Conservation (phyloP, 306 rosid genomes). For the Ochetophila trinervis region DNA sequence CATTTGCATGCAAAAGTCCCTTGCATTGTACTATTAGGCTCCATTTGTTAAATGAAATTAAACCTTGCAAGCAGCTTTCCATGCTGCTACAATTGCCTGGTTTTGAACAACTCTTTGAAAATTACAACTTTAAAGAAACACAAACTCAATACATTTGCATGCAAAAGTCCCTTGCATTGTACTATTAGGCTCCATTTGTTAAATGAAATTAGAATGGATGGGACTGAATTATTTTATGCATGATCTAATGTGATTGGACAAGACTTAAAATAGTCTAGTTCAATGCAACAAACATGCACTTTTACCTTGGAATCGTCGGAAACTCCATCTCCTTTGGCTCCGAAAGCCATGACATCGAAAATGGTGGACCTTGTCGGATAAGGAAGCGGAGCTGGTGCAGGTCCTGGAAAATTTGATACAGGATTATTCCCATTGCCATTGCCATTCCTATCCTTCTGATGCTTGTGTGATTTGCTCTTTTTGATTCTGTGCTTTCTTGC, state of each 20-base stretch:
- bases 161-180: slow-evolving; percentile 1
- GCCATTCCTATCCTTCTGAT: slow-evolving; percentile 36
- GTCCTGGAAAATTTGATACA: slow-evolving; percentile 34
- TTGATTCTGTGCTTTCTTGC: slow-evolving; percentile 57
- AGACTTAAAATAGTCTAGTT: too few species aligned
- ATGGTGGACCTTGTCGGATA: slow-evolving; percentile 24
- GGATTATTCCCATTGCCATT: slow-evolving; percentile 14
- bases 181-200: too few species aligned
- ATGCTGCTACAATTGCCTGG: slow-evolving; percentile 78
- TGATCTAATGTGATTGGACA: too few species aligned
- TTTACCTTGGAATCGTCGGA: slow-evolving; percentile 80
- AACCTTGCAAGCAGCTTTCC: slow-evolving; percentile 77
- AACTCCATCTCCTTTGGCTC: slow-evolving; percentile 80
- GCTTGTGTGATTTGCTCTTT: slow-evolving; percentile 44
- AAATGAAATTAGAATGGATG: too few species aligned
- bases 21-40: slow-evolving; percentile 1
- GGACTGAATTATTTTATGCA: too few species aligned
- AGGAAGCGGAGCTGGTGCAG: slow-evolving; percentile 48
- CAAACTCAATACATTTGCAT: background rate
- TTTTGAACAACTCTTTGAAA: slow-evolving; percentile 18
- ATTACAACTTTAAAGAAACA: background rate
- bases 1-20: background rate
- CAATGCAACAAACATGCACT: too few species aligned
- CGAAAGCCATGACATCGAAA: slow-evolving; percentile 61
- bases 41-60: too few species aligned